Evolutionary conservation across 148 eudicot species (phyloP), one percentile per base, ranked within the genome.

Genomic region (Vaccinium myrtillus): DNA sequence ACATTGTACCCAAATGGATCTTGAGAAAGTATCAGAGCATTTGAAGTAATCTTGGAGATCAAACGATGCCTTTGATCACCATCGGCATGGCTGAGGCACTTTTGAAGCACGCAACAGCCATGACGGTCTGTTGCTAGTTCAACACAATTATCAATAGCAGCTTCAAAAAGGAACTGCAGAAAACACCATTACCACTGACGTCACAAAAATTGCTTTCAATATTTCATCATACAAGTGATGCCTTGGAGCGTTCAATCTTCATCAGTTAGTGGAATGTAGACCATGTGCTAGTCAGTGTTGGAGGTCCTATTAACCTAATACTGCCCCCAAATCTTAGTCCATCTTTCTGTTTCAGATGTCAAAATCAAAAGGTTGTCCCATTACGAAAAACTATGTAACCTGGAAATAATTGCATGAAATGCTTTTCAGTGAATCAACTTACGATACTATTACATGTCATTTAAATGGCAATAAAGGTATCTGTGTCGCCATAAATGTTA

Each of bases 61-160:
- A 88, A 76, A n/a, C 58, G 84, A 70, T 54, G 63, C 87, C 87
- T 82, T 81, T 83, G 85, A 18, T 85, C 90, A 83, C 86, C 79
- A 39, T 83, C 84, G 53, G 84, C 81, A 79, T 86, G 88, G 82
- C 84, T 81, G 77, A 88, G 85, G 83, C 90, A 88, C 80, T 88
- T 88, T 54, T 88, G 90, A 48, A 88, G 86, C 73, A 88, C 90
- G 43, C 90, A 88, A 83, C 90, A 88, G 3, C 90, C 90, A 25
- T 86, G 87, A 30, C 87, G 86, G 75, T 88, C 90, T 80, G 90
- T 88, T 83, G 90, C 90, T 13, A 88, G 87, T 85, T 88, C 90
- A 58, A 88, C 79, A 86, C 86, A 88, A 67, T 84, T 88, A 69
- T 78, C 48, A 65, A 83, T 85, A 19, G 86, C 87, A 85, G 90